Percentiles rank a stretch among this genome's conserved stretches.
Evolutionary conservation across 73 alveolate species (phyloP).

Genomic region (Paramecium tetraurelia): DNA sequence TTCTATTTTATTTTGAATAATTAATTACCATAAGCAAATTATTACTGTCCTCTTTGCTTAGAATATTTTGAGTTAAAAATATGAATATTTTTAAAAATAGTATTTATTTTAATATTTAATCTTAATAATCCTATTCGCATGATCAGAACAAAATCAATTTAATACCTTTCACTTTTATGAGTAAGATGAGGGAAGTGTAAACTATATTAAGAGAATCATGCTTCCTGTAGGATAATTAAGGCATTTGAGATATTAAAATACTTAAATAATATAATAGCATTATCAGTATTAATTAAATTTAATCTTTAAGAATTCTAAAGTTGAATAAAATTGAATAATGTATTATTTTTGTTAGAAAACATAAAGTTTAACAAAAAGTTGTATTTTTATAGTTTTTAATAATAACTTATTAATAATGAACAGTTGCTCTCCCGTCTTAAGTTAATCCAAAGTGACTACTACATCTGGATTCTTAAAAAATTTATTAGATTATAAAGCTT

Average conservation of each 20-base stretch:
- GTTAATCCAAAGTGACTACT: background rate
- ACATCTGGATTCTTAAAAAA: background rate
- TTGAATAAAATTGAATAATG: background rate
- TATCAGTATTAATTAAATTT: background rate
- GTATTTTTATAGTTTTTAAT: background rate
- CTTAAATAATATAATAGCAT: background rate
- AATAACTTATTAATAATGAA: background rate
- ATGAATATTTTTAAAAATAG: background rate
- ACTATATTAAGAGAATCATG: no score
- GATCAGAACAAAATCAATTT: background rate
- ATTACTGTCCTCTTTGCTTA: constrained; percentile 1
- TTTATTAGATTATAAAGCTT: background rate
- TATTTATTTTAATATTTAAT: background rate
- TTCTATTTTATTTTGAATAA: background rate
- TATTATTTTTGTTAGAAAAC: background rate
- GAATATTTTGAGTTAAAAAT: background rate
- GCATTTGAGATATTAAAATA: no score
- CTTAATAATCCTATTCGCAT: background rate
- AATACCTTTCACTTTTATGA: no score
- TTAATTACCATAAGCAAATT: background rate
- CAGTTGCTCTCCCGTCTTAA: constrained; percentile 7
- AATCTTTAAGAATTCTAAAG: background rate
- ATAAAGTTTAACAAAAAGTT: background rate
- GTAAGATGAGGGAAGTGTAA: no score
- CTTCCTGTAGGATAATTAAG: no score